phyloP scores from a whole-genome alignment of 495 filamentous ascomycete species.

The Aspergillus steynii region DNA sequence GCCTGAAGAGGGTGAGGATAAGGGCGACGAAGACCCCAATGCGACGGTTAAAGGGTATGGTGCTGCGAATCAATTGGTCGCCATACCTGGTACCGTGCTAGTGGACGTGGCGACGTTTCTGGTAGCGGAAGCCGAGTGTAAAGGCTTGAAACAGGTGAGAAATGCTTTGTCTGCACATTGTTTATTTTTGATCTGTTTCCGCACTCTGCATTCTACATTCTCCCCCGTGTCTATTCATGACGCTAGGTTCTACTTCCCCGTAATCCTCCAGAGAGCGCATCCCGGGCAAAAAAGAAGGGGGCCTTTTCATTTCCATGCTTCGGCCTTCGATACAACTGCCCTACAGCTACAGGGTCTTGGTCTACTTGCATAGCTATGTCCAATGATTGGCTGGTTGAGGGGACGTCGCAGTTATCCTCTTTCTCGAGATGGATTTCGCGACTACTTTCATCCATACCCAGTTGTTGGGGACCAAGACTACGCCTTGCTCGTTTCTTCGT shows the following conservation, averaged over 20 bases:
- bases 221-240: conserved; percentile 6
- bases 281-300: conserved; percentile 77
- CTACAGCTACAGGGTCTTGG: conserved; percentile 54
- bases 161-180: conserved; percentile 7
- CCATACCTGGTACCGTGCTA: conserved; percentile 65
- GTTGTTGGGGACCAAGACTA: conserved; percentile 22
- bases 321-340: conserved; percentile 92
- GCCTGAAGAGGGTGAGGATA: conserved; percentile 35
- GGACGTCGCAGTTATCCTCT: conserved; percentile 38
- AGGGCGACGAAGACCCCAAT: conserved; percentile 35
- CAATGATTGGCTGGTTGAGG: conserved; percentile 15
- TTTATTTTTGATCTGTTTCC: conserved; percentile 20
- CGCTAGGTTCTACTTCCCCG: background rate
- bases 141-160: conserved; percentile 61
- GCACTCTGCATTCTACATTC: conserved; percentile 13
- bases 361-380: conserved; percentile 22
- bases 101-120: conserved; percentile 80
- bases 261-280: background rate
- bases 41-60: conserved; percentile 70
- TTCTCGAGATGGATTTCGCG: conserved; percentile 49
- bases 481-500: conserved; percentile 31
- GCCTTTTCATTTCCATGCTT: conserved; percentile 55
- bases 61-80: conserved; percentile 66
- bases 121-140: conserved; percentile 63
- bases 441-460: conserved; percentile 33